Base-by-base conservation (phyloP, 352 stramenopile species). In the Phytophthora cactorum region DNA sequence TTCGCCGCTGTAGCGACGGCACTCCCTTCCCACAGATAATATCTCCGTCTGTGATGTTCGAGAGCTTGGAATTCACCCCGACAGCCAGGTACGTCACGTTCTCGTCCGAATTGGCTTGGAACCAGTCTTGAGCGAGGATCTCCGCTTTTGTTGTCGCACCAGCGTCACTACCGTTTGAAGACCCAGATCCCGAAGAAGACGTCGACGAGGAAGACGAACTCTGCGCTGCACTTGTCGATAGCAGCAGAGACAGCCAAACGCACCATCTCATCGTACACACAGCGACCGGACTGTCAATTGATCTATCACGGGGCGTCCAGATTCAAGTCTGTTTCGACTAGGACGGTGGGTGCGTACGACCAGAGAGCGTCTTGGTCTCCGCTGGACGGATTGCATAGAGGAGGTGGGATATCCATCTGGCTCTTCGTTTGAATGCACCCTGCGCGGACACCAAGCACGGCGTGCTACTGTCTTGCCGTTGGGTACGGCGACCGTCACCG, bases 41-140 rank as follows among this genome's bases (percentile, higher is more conserved):
- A 52, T 68, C 70, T 34, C 63, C 59, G 5, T 29, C 62, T 4
- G 75, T 70, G 44, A 82, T 60, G 25, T 71, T 71, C 6, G 59
- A 60, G 41, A 77, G 69, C 59, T 56, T 50, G 7, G 69, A 74
- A 31, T 74, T 70, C 10, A 77, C 69, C 6, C 69, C 59, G 7
- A 77, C 68, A 29, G 58, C 71, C 50, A 82, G 45, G 27, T 78
- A 75, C 52, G 72, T 77, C 46, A 77, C 50, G 29, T 75, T 77
- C 10, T 73, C 68, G 6, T 52, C 27, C 34, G 66, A 64, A 51
- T 82, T 80, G 12, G 66, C 67, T 27, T 62, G 47, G 46, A 82
- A 78, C 75, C 75, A 82, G n/a, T 68, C 59, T 38, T 70, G 61
- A 28, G 64, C 64, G 8, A 77, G 59, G 11, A 70, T 51, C 36